Evolutionary conservation across 306 rosid species (phyloP).

Genomic region (Prunus kanzakura): DNA sequence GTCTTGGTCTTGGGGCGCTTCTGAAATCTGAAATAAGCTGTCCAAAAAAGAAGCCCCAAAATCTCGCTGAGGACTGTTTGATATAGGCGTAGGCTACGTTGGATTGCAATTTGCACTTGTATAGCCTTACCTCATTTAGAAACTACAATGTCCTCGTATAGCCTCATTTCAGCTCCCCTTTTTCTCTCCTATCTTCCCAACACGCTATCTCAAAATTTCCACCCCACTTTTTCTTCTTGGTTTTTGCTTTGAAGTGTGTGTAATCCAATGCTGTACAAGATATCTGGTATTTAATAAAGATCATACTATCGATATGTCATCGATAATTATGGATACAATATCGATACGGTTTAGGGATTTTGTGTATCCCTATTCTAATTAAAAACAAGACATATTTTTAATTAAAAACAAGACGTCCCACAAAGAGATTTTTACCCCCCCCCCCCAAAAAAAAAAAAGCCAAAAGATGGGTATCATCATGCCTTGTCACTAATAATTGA

Average conservation of each 20-base stretch:
- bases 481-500: too few species aligned
- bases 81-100: constrained; percentile 8
- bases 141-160: constrained; percentile 29
- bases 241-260: not conserved
- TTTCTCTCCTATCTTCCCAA: constrained; percentile 20
- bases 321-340: too few species aligned
- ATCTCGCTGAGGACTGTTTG: constrained; percentile 32
- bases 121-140: constrained; percentile 27
- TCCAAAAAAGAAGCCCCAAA: constrained; percentile 31
- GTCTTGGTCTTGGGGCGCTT: not conserved
- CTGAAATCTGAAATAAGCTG: not conserved
- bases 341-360: too few species aligned
- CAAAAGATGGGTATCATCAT: too few species aligned
- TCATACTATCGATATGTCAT: too few species aligned
- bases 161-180: constrained; percentile 21
- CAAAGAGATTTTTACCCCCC: too few species aligned
- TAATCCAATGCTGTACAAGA: too few species aligned
- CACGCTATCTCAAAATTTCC: not conserved
- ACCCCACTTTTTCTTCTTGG: not conserved
- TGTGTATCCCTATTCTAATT: too few species aligned
- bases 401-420: too few species aligned
- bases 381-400: too few species aligned
- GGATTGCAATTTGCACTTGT: constrained; percentile 21
- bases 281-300: too few species aligned
- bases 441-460: too few species aligned